Conservation (phyloP, 1,139 yeast species). For the Candida dubliniensis region DNA sequence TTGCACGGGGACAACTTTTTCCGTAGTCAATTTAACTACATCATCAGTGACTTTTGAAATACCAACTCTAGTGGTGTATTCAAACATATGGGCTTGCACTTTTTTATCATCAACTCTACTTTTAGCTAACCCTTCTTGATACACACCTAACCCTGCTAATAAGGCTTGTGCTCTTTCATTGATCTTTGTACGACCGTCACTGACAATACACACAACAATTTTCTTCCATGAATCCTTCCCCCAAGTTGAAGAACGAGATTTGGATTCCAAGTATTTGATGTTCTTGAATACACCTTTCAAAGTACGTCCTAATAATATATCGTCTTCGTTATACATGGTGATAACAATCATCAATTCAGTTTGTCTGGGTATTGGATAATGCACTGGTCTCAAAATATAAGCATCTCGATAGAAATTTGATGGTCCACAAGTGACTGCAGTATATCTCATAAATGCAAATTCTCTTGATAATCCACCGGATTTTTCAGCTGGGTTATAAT, state of each 20-base stretch:
- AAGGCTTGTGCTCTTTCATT: slow-evolving; percentile 51
- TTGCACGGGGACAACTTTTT: slow-evolving; percentile 50
- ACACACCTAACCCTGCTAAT: slow-evolving; percentile 49
- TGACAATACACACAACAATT: slow-evolving; percentile 48
- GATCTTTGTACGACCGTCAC: slow-evolving; percentile 50
- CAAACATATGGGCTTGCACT: slow-evolving; percentile 49
- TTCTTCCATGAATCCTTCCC: slow-evolving; percentile 53
- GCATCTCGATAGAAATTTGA: slow-evolving; percentile 48
- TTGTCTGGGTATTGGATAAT: slow-evolving; percentile 45
- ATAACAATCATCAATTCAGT: slow-evolving; percentile 50
- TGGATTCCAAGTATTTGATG: slow-evolving; percentile 47
- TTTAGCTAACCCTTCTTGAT: slow-evolving; percentile 51
- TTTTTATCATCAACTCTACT: slow-evolving; percentile 47
- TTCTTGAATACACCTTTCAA: slow-evolving; percentile 50
- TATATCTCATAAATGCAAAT: slow-evolving; percentile 50
- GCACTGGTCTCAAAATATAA: slow-evolving; percentile 46
- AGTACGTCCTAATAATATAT: slow-evolving; percentile 45
- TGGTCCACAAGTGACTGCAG: slow-evolving; percentile 53
- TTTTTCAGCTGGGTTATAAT: slow-evolving; percentile 31
- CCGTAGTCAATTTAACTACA: slow-evolving; percentile 49
- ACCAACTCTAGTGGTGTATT: slow-evolving; percentile 50
- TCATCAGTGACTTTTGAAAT: slow-evolving; percentile 44
- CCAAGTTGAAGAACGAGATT: slow-evolving; percentile 44
- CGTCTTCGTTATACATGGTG: slow-evolving; percentile 53
- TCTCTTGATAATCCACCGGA: slow-evolving; percentile 49